A percentile compares a stretch with the other conserved stretches of the same genome.
Conservation (phyloP, 2,329 filamentous ascomycete species). For the Fusarium torreyae region DNA sequence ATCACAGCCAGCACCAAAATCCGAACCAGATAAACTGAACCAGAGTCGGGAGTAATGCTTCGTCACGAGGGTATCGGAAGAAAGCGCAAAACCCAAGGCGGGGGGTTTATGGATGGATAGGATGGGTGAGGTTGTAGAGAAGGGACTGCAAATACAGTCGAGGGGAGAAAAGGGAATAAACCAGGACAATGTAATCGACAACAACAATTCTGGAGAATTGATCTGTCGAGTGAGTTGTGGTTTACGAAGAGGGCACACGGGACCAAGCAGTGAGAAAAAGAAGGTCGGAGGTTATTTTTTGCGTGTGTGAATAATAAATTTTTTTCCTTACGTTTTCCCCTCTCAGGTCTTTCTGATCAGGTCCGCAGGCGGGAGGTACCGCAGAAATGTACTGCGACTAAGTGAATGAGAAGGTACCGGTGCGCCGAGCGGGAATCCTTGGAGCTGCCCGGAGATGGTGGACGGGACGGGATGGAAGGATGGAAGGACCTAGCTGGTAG, state of each 20-base stretch:
- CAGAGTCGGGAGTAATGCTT: slow-evolving; percentile 18
- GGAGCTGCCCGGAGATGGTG: slow-evolving; percentile 11
- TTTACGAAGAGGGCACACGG: slow-evolving; percentile 50
- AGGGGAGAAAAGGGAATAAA: slow-evolving; percentile 21
- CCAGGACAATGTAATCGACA: slow-evolving; percentile 38
- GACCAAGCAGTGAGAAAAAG: slow-evolving; percentile 49
- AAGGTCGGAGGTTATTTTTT: slow-evolving; percentile 55
- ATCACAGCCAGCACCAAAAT: slow-evolving; percentile 10
- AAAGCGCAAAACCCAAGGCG: slow-evolving; percentile 33
- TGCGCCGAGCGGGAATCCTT: slow-evolving; percentile 43
- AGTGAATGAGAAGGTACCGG: slow-evolving; percentile 41
- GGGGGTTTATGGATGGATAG: slow-evolving; percentile 21
- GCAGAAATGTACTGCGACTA: slow-evolving; percentile 32
- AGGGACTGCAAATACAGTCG: slow-evolving; percentile 11
- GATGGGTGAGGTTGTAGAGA: slow-evolving; percentile 10
- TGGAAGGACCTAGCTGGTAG: slow-evolving; percentile 16
- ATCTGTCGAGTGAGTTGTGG: slow-evolving; percentile 49
- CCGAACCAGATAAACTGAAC: slow-evolving; percentile 12
- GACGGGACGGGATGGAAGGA: slow-evolving; percentile 32
- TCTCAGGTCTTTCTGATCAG: slow-evolving; percentile 36
- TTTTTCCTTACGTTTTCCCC: slow-evolving; percentile 55
- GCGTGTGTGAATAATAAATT: slow-evolving; percentile 60
- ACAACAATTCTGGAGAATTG: slow-evolving; percentile 52
- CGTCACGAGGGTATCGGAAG: slow-evolving; percentile 33
- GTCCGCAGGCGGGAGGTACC: slow-evolving; percentile 24